Conservation (phyloP, 2,329 filamentous ascomycete genomes). For the Dryadomyces quercivorus region DNA sequence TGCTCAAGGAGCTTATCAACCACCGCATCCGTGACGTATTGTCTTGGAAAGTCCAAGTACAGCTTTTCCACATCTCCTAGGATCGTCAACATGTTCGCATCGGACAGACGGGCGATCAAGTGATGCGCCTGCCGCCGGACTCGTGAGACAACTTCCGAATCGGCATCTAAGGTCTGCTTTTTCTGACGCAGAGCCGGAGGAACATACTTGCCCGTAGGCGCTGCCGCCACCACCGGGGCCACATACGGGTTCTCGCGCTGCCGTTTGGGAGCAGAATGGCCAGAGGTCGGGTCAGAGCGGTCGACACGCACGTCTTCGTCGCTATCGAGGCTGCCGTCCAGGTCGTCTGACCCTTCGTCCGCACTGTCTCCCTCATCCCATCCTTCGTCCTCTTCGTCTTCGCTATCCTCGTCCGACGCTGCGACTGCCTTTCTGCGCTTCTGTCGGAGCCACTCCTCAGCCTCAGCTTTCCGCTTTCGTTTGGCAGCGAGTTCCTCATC, state of each 20-base stretch:
- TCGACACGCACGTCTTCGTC: conserved; percentile 16
- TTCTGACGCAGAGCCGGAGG: conserved; percentile 69
- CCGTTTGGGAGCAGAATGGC: conserved; percentile 11
- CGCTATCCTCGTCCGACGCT: conserved; percentile 12
- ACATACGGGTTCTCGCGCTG: conserved; percentile 73
- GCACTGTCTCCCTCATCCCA: conserved; percentile 18
- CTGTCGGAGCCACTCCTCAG: conserved; percentile 46
- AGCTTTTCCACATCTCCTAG: conserved; percentile 70
- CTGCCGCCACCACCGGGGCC: conserved; percentile 46
- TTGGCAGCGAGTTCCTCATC: conserved; percentile 38
- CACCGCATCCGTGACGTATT: conserved; percentile 72
- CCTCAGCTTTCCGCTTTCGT: conserved; percentile 47
- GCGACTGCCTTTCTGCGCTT: conserved; percentile 39
- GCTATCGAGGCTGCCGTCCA: neutral
- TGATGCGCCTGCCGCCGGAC: conserved; percentile 76
- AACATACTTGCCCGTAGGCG: conserved; percentile 59
- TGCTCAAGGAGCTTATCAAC: conserved; percentile 69
- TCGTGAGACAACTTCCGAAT: conserved; percentile 55
- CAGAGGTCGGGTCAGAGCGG: neutral
- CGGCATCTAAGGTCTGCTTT: conserved; percentile 18
- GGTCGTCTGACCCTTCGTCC: conserved; percentile 6
- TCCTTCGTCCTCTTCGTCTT: conserved; percentile 14
- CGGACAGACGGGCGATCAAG: conserved; percentile 82
- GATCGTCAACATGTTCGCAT: conserved; percentile 79
- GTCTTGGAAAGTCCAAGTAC: conserved; percentile 74